These are phyloP conservation scores for Chenopodium suecicum DNA, from an alignment of 148 eudicot genomes.

Conservation along the genomic window DNA sequence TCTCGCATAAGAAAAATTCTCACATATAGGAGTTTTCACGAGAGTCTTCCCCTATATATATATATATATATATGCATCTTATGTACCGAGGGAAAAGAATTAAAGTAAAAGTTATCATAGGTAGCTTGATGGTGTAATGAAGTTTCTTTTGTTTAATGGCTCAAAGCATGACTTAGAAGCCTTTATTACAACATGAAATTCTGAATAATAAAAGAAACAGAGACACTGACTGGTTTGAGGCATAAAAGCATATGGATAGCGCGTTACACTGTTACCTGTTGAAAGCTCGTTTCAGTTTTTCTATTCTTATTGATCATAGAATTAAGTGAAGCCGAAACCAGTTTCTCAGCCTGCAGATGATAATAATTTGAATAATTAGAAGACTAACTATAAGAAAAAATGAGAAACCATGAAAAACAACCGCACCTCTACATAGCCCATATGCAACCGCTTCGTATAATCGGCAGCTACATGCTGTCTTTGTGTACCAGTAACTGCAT, in stretches of 20 bases:
- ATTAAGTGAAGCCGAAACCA: constrained; percentile 77
- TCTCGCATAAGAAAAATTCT: too few species aligned
- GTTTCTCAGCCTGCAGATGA: constrained; percentile 71
- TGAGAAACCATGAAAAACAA: constrained; percentile 1
- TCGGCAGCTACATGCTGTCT: constrained; percentile 78
- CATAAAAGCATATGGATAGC: constrained; percentile 7
- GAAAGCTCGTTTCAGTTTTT: constrained; percentile 45
- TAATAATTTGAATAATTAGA: neutral
- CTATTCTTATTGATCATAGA: constrained; percentile 31
- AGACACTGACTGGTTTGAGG: neutral
- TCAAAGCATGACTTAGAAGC: neutral
- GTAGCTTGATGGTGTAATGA: neutral
- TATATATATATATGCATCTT: neutral
- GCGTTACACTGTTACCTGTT: constrained; percentile 52
- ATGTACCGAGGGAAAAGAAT: neutral
- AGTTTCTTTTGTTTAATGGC: neutral
- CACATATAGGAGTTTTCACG: too few species aligned
- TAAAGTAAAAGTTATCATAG: neutral
- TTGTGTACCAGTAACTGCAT: constrained; percentile 77
- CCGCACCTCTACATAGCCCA: constrained; percentile 61
- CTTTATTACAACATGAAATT: neutral
- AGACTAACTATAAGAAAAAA: neutral
- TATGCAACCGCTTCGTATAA: constrained; percentile 59
- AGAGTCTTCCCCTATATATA: too few species aligned
- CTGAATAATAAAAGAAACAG: neutral